Percentiles rank a stretch among this genome's conserved stretches.
Evolutionary conservation across 1,139 yeast species (phyloP).

Genomic region (Yamadazyma blattariae): DNA sequence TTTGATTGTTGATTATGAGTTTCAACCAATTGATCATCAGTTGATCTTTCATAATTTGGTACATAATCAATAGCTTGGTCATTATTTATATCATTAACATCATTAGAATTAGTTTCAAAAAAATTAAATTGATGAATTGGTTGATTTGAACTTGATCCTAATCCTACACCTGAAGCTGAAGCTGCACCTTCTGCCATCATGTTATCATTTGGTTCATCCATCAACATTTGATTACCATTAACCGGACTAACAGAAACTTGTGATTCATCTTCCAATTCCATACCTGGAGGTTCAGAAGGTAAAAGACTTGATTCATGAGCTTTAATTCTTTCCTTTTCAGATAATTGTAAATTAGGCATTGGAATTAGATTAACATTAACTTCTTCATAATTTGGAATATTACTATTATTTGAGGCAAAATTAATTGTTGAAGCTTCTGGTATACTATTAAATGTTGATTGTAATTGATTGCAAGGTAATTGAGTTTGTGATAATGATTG

Average conservation of each 20-base stretch:
- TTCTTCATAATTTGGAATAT: slow-evolving; percentile 20
- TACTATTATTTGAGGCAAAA: neutral
- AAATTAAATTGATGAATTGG: slow-evolving; percentile 7
- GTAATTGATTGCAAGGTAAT: neutral
- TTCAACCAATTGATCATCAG: slow-evolving; percentile 23
- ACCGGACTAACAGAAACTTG: slow-evolving; percentile 14
- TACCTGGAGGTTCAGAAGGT: slow-evolving; percentile 57
- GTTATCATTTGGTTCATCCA: neutral
- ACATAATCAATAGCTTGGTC: slow-evolving; percentile 32
- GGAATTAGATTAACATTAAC: slow-evolving; percentile 12
- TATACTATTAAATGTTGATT: slow-evolving; percentile 3
- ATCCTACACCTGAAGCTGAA: too few relatives aligned
- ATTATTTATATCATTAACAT: slow-evolving; percentile 9
- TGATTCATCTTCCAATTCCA: slow-evolving; percentile 24
- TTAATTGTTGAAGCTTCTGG: slow-evolving; percentile 7
- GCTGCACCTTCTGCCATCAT: neutral
- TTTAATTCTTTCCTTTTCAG: slow-evolving; percentile 56
- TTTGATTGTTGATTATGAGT: slow-evolving; percentile 2
- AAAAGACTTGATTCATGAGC: slow-evolving; percentile 54
- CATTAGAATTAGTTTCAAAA: slow-evolving; percentile 12
- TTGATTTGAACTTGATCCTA: neutral
- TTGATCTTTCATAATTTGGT: slow-evolving; percentile 34
- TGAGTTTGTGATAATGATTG: slow-evolving; percentile 8
- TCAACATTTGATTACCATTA: slow-evolving; percentile 6
- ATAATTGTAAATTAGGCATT: slow-evolving; percentile 19